Percentiles rank a stretch among this genome's conserved stretches.
These are phyloP conservation scores for Glarea lozoyensis DNA, from an alignment of 495 filamentous ascomycete species.

Conservation along the genomic window DNA sequence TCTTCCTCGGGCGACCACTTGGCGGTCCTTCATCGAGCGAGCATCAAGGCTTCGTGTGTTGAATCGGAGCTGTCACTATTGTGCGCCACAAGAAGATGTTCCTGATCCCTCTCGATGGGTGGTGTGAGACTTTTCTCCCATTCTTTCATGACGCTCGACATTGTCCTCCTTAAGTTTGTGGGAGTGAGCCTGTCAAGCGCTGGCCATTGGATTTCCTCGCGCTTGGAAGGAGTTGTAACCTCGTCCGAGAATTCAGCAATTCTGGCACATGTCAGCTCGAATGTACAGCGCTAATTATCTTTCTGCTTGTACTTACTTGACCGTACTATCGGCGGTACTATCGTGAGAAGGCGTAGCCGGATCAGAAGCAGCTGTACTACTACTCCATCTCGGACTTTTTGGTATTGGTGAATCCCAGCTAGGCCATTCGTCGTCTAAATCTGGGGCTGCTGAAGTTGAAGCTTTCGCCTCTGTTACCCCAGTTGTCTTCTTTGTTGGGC, in stretches of 20 bases:
- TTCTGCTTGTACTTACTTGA: constrained; percentile 46
- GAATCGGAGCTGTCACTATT: no score
- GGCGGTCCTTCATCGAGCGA: no score
- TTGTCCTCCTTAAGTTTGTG: constrained; percentile 47
- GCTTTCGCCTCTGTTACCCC: constrained; percentile 24
- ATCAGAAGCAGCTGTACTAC: constrained; percentile 27
- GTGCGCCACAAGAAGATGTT: no score
- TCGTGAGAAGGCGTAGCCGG: constrained; percentile 37
- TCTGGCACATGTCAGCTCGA: constrained; percentile 27
- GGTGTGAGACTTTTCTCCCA: constrained; percentile 45
- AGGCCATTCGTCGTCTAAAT: constrained; percentile 64
- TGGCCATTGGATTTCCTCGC: constrained; percentile 56
- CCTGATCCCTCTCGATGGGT: no score
- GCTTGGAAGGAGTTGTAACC: constrained; percentile 19
- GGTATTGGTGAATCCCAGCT: constrained; percentile 56
- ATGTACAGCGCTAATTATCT: no score
- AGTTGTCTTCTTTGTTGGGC: constrained; percentile 1
- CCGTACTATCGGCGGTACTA: constrained; percentile 41
- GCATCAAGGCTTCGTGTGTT: no score
- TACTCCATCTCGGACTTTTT: constrained; percentile 39
- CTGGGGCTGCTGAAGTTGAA: constrained; percentile 26
- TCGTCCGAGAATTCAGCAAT: constrained; percentile 29
- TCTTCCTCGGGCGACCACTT: no score
- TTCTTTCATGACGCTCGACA: constrained; percentile 57
- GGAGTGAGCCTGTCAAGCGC: constrained; percentile 50